These are phyloP conservation scores for Yamadazyma sp. DNA, from an alignment of 805 yeast species.

Conservation along the genomic window DNA sequence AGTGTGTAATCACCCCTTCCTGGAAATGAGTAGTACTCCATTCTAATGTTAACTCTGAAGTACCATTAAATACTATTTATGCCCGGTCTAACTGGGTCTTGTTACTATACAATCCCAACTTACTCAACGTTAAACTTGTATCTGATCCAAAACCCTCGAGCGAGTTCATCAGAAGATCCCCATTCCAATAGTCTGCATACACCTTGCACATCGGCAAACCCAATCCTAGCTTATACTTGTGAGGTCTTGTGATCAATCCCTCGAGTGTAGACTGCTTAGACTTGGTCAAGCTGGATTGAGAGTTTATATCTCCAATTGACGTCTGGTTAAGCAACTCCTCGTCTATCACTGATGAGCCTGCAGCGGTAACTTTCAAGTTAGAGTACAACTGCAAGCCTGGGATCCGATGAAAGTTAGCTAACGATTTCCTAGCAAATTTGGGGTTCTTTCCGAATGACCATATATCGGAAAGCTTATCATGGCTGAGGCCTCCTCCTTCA, in stretches of 20 bases:
- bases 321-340: constrained; percentile 35
- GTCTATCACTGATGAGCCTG: constrained; percentile 39
- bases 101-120: constrained; percentile 67
- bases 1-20: no score
- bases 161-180: constrained; percentile 77
- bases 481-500: constrained; percentile 83
- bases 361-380: constrained; percentile 40
- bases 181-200: constrained; percentile 96
- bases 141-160: constrained; percentile 93
- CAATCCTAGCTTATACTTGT: constrained; percentile 74
- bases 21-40: no score
- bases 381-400: constrained; percentile 58
- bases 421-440: constrained; percentile 54
- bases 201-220: constrained; percentile 92
- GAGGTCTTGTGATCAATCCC: constrained; percentile 68
- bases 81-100: constrained; percentile 73
- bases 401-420: constrained; percentile 64
- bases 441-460: constrained; percentile 89
- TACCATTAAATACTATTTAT: constrained; percentile 19
- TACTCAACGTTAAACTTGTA: constrained; percentile 74
- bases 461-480: constrained; percentile 56
- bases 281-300: constrained; percentile 21
- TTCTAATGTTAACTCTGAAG: no score
- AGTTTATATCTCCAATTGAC: constrained; percentile 30
- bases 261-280: constrained; percentile 55